A percentile compares a stretch with the other conserved stretches of the same genome.
phyloP scores from a whole-genome alignment of 306 rosid species.

The Cyamopsis tetragonoloba region DNA sequence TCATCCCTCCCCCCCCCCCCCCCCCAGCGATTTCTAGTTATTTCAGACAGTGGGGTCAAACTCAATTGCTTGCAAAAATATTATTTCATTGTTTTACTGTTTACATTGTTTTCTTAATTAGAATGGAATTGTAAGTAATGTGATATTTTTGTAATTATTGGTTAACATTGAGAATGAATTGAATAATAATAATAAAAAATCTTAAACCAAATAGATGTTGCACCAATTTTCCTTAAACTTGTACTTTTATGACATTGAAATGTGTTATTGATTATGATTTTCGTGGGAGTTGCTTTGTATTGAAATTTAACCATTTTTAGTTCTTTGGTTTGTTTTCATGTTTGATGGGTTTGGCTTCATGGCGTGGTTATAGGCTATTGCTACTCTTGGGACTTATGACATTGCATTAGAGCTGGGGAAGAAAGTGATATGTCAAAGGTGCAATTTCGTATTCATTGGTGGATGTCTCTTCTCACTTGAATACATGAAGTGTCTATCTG shows the following conservation, averaged over 20 bases:
- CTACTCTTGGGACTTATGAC: constrained; percentile 95
- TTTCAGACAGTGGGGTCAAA: neutral
- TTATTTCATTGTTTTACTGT: too few relatives aligned
- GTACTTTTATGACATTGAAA: neutral
- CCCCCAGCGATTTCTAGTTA: neutral
- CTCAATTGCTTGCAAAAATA: neutral
- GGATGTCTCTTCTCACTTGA: constrained; percentile 5
- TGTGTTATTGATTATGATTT: constrained; percentile 17
- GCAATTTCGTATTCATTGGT: constrained; percentile 27
- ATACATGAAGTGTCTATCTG: neutral
- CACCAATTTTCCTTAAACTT: neutral
- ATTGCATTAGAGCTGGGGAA: constrained; percentile 83
- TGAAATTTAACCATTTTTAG: neutral
- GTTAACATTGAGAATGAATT: too few relatives aligned
- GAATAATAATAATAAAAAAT: too few relatives aligned
- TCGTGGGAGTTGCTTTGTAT: constrained; percentile 6
- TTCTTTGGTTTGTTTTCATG: constrained; percentile 4
- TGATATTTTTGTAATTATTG: too few relatives aligned
- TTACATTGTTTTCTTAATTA: too few relatives aligned
- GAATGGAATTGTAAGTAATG: too few relatives aligned
- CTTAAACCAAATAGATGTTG: neutral
- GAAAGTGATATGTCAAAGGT: constrained; percentile 95
- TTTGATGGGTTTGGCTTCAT: constrained; percentile 7
- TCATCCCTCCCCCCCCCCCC: too few relatives aligned
- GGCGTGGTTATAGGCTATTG: constrained; percentile 62